These are phyloP conservation scores for Sutorius eximius DNA, from an alignment of 1,284 basidiomycete genomes.

Conservation along the genomic window DNA sequence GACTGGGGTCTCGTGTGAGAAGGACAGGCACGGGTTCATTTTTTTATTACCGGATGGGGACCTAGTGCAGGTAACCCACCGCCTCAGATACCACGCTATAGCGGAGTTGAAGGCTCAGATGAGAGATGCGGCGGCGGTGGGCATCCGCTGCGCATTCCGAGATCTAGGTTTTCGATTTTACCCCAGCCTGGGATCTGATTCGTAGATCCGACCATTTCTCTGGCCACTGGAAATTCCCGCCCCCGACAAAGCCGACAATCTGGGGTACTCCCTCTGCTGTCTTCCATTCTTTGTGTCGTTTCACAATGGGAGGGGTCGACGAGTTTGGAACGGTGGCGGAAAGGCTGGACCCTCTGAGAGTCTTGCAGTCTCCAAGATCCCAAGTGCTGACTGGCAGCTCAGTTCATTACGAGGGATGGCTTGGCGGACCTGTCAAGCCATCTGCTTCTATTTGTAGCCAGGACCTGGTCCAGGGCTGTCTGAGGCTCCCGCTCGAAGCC, in stretches of 20 bases:
- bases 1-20: conserved; percentile 15
- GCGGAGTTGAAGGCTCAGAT: conserved; percentile 17
- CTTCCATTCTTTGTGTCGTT: conserved; percentile 22
- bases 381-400: conserved; percentile 1
- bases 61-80: conserved; percentile 3
- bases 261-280: conserved; percentile 15
- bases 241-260: conserved; percentile 7
- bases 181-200: conserved; percentile 20
- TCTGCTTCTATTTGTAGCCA: conserved; percentile 14
- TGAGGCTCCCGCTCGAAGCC: neutral
- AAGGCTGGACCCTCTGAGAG: neutral
- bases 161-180: conserved; percentile 22
- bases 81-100: conserved; percentile 12
- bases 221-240: neutral
- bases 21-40: conserved; percentile 8
- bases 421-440: conserved; percentile 19
- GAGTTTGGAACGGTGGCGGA: conserved; percentile 3
- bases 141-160: conserved; percentile 12
- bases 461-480: conserved; percentile 15
- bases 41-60: conserved; percentile 14
- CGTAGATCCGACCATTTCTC: conserved; percentile 24
- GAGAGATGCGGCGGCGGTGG: conserved; percentile 6
- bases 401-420: conserved; percentile 27
- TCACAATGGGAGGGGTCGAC: neutral
- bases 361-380: neutral